Evolutionary conservation across 164 flowering plant genomes (phyloP).

Genomic region (Chloranthus sessilifolius): DNA sequence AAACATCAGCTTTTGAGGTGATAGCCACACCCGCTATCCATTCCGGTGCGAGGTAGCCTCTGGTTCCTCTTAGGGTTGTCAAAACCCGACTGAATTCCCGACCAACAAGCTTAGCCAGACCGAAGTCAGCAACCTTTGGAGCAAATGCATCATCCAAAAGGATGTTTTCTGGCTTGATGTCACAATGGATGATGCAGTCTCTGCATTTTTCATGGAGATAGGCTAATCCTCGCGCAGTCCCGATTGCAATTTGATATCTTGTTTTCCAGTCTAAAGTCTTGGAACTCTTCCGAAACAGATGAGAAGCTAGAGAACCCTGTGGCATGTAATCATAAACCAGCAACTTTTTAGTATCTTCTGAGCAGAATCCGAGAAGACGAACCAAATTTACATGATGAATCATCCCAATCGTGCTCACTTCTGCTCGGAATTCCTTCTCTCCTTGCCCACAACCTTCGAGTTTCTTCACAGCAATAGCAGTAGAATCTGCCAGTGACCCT

Average conservation of each 20-base stretch:
- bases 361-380: slow-evolving; percentile 55
- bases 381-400: slow-evolving; percentile 57
- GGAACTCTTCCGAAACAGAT: slow-evolving; percentile 3
- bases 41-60: slow-evolving; percentile 59
- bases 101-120: slow-evolving; percentile 53
- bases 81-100: slow-evolving; percentile 44
- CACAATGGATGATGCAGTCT: slow-evolving; percentile 53
- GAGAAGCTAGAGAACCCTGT: slow-evolving; percentile 36
- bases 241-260: slow-evolving; percentile 46
- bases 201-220: slow-evolving; percentile 57
- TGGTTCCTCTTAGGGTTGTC: slow-evolving; percentile 57
- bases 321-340: slow-evolving; percentile 58
- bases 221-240: slow-evolving; percentile 41
- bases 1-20: slow-evolving; percentile 51
- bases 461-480: slow-evolving; percentile 49
- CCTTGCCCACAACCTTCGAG: slow-evolving; percentile 47
- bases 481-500: slow-evolving; percentile 38
- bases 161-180: slow-evolving; percentile 62
- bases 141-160: slow-evolving; percentile 32
- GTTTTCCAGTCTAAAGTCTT: slow-evolving; percentile 31
- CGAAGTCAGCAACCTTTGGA: slow-evolving; percentile 56
- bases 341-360: slow-evolving; percentile 34
- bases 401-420: slow-evolving; percentile 51
- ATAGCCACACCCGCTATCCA: slow-evolving; percentile 52
- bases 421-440: slow-evolving; percentile 55